Evolutionary conservation across 768 basidiomycete species (phyloP).

Genomic region (Mrakia blollopis): DNA sequence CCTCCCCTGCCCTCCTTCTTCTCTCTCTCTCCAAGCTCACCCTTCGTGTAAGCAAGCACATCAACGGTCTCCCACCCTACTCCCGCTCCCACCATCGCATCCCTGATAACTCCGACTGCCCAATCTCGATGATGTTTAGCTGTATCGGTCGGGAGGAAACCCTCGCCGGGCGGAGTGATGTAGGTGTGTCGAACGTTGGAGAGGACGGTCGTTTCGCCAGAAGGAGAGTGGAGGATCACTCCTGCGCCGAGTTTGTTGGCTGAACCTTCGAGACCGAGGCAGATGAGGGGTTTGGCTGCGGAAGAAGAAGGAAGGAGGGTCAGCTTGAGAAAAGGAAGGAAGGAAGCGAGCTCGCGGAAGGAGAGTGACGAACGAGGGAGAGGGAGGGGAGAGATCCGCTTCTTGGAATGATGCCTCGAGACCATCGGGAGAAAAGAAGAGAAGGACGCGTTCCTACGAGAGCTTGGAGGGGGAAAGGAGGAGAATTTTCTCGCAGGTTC

Average conservation of each 20-base stretch:
- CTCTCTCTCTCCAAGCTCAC: slow-evolving; percentile 47
- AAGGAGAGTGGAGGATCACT: slow-evolving; percentile 70
- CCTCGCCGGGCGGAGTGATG: slow-evolving; percentile 95
- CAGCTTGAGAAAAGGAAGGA: not conserved
- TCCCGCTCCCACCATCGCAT: slow-evolving; percentile 64
- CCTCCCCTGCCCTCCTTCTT: not conserved
- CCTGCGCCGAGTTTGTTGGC: slow-evolving; percentile 97
- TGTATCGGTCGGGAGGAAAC: slow-evolving; percentile 92
- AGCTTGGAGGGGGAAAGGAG: not conserved
- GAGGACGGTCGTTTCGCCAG: slow-evolving; percentile 51
- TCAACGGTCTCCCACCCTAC: slow-evolving; percentile 73
- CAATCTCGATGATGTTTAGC: slow-evolving; percentile 94
- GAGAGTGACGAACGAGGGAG: not conserved
- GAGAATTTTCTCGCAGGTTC: not conserved
- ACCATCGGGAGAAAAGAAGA: not conserved
- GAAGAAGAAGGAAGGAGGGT: not conserved
- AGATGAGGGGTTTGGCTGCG: slow-evolving; percentile 50
- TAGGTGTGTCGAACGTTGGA: slow-evolving; percentile 98
- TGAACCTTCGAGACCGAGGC: slow-evolving; percentile 95
- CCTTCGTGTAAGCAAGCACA: slow-evolving; percentile 96
- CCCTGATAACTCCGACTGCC: slow-evolving; percentile 72
- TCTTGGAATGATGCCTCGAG: not conserved
- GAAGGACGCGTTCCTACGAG: not conserved
- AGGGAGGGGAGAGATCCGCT: not conserved
- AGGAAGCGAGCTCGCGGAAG: not conserved